Conservation (phyloP, 164 flowering plant species). For the Berberis vulgaris region DNA sequence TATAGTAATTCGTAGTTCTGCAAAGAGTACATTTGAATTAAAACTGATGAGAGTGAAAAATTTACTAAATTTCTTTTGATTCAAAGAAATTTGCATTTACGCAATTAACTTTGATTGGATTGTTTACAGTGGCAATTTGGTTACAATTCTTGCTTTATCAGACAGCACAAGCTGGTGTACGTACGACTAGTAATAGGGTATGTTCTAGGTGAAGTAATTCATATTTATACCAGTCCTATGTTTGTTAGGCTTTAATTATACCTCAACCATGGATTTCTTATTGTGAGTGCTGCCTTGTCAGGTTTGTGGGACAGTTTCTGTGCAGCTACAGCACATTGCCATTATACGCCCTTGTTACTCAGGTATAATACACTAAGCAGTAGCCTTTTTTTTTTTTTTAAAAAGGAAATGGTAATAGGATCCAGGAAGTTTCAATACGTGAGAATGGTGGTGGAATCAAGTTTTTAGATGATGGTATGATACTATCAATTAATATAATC, state of each 20-base stretch:
- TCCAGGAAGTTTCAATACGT: too few relatives aligned
- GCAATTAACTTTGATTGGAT: neutral
- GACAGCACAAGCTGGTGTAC: constrained; percentile 71
- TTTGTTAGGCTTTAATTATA: neutral
- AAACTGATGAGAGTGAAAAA: too few relatives aligned
- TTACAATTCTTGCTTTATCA: constrained; percentile 84
- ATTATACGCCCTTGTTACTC: constrained; percentile 91
- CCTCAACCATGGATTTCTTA: constrained; percentile 2
- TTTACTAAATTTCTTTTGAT: too few relatives aligned
- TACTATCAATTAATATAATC: too few relatives aligned
- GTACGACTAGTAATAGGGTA: constrained; percentile 79
- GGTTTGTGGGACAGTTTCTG: constrained; percentile 71
- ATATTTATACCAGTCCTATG: neutral
- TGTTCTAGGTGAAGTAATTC: neutral
- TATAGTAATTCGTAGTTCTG: too few relatives aligned
- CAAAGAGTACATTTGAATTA: too few relatives aligned
- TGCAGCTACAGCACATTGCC: constrained; percentile 99
- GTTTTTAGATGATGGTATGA: too few relatives aligned
- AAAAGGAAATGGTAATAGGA: too few relatives aligned
- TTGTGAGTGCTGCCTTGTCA: constrained; percentile 13
- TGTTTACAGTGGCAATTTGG: constrained; percentile 93
- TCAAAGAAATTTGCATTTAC: neutral
- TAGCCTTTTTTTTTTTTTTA: too few relatives aligned
- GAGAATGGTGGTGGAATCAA: too few relatives aligned
- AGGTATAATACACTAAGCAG: constrained; percentile 37